A percentile compares a stretch with the other conserved stretches of the same genome.
phyloP scores from a whole-genome alignment of 768 basidiomycete genomes.

The Tricholomella constricta region DNA sequence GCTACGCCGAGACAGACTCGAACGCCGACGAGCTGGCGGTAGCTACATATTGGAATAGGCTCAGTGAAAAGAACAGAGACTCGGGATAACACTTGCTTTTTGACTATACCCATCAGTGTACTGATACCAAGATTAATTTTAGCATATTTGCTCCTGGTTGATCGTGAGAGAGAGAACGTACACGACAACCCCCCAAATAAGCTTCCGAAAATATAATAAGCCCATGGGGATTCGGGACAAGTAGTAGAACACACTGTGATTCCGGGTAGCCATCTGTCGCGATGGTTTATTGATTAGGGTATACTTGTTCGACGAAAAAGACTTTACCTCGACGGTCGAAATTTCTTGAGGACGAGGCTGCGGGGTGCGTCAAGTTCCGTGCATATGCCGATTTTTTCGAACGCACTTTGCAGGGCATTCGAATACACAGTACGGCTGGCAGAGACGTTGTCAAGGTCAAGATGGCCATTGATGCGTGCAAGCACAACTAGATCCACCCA shows the following conservation, averaged over 20 bases:
- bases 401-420: slow-evolving; percentile 72
- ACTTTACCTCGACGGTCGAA: slow-evolving; percentile 61
- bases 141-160: neutral
- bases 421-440: slow-evolving; percentile 59
- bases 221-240: slow-evolving; percentile 1
- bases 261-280: slow-evolving; percentile 59
- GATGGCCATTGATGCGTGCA: too few species aligned
- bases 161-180: slow-evolving; percentile 27
- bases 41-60: slow-evolving; percentile 36
- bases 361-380: slow-evolving; percentile 1
- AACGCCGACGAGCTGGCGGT: slow-evolving; percentile 59
- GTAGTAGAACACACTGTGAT: slow-evolving; percentile 49
- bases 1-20: slow-evolving; percentile 63
- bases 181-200: slow-evolving; percentile 68
- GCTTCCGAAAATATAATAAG: slow-evolving; percentile 31
- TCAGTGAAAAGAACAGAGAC: neutral
- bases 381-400: neutral
- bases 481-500: slow-evolving; percentile 29
- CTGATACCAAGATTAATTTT: slow-evolving; percentile 29
- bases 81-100: slow-evolving; percentile 41
- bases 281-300: slow-evolving; percentile 4
- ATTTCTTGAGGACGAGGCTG: slow-evolving; percentile 58
- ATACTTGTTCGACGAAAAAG: neutral
- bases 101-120: slow-evolving; percentile 68
- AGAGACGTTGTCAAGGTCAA: slow-evolving; percentile 1